A percentile compares a stretch with the other conserved stretches of the same genome.
Conservation (phyloP, 805 yeast species). For the Suhomyces sp. region DNA sequence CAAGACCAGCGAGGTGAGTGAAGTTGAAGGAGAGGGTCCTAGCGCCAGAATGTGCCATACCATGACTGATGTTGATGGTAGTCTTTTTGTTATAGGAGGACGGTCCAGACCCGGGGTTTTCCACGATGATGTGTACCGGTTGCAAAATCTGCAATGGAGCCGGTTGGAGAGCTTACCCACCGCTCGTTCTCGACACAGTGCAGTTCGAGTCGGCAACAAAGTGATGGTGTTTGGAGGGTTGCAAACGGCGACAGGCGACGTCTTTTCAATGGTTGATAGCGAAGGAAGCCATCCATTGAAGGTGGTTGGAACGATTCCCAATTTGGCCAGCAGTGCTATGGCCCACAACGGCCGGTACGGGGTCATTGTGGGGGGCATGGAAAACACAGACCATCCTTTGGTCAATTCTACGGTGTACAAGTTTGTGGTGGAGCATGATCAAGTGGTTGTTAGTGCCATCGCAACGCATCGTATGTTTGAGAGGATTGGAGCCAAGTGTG, state of each 20-base stretch:
- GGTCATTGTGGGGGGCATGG: conserved; percentile 50
- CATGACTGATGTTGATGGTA: conserved; percentile 31
- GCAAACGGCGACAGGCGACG: conserved; percentile 1
- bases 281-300: conserved; percentile 14
- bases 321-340: conserved; percentile 37
- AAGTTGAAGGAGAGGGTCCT: conserved; percentile 15
- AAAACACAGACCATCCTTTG: conserved; percentile 23
- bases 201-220: conserved; percentile 26
- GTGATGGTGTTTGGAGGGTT: conserved; percentile 56
- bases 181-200: conserved; percentile 52
- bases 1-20: background rate
- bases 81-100: conserved; percentile 58
- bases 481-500: conserved; percentile 51
- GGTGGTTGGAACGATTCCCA: conserved; percentile 19
- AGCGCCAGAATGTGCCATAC: conserved; percentile 61
- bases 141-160: conserved; percentile 37
- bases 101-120: conserved; percentile 57
- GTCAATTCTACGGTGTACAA: conserved; percentile 35
- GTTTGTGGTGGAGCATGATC: conserved; percentile 24
- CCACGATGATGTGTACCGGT: conserved; percentile 32
- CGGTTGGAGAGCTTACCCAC: conserved; percentile 37
- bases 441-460: conserved; percentile 7
- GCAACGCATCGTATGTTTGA: conserved; percentile 30
- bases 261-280: conserved; percentile 21
- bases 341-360: conserved; percentile 36